Percentiles rank a stretch among this genome's conserved stretches.
phyloP scores from a whole-genome alignment of 1,284 basidiomycete species.

The Athelia psychrophila region DNA sequence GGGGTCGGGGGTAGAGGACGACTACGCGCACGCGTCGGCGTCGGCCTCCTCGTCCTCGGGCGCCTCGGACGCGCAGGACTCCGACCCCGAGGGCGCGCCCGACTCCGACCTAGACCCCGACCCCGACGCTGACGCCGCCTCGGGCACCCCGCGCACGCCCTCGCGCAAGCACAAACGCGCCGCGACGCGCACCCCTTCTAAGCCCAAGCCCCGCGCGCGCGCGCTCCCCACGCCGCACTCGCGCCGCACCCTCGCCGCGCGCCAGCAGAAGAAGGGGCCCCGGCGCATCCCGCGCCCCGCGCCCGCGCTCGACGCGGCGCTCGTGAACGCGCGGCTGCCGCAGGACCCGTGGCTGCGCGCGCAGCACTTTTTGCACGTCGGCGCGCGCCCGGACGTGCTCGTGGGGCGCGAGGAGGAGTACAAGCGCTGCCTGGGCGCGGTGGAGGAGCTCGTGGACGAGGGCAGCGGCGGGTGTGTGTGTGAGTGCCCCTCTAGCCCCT shows the following conservation, averaged over 20 bases:
- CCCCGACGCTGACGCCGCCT: slow-evolving; percentile 18
- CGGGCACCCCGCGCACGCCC: slow-evolving; percentile 23
- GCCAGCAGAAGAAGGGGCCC: slow-evolving; percentile 20
- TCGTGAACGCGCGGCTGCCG: slow-evolving; percentile 46
- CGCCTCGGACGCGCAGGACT: slow-evolving; percentile 2
- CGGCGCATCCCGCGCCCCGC: slow-evolving; percentile 29
- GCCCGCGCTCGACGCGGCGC: slow-evolving; percentile 30
- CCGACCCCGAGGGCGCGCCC: slow-evolving; percentile 5
- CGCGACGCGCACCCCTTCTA: slow-evolving; percentile 21
- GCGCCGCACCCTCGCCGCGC: slow-evolving; percentile 51
- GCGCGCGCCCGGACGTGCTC: slow-evolving; percentile 86
- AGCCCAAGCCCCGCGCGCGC: slow-evolving; percentile 24
- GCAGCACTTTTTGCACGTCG: slow-evolving; percentile 91
- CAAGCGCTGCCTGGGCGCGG: slow-evolving; percentile 69
- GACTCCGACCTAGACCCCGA: slow-evolving; percentile 15
- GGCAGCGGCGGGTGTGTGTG: slow-evolving; percentile 95
- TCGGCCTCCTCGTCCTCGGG: neutral
- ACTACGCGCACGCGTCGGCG: neutral
- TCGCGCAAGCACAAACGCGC: slow-evolving; percentile 10
- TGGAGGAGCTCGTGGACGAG: slow-evolving; percentile 87
- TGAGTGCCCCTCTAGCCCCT: slow-evolving; percentile 55
- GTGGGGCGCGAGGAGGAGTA: slow-evolving; percentile 93
- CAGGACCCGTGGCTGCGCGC: slow-evolving; percentile 80
- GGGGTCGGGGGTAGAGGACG: neutral
- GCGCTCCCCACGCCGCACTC: slow-evolving; percentile 68